Evolutionary conservation across 1,139 yeast species (phyloP), one percentile per base, ranked within the genome.

Genomic region (Wickerhamomyces sp.): DNA sequence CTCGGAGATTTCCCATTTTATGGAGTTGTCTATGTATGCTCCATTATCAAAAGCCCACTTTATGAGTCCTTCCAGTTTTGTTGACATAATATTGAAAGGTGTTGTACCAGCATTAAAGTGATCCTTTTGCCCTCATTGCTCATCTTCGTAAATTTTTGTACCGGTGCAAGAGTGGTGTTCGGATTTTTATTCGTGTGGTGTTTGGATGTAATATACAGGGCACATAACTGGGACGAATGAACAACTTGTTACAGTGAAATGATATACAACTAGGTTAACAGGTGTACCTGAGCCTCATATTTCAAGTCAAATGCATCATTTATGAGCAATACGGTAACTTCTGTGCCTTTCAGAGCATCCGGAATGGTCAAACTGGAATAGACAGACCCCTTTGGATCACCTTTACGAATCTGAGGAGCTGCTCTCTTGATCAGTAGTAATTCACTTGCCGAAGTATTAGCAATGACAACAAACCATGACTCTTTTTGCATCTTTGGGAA

Each of bases 401-500:
- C 47, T 2, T 72, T 75, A 0, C 58, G 53, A 43, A 69, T 53
- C 49, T 66, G 70, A 1, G 93, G 93, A 14, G 82, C 76, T 9
- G 85, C 85, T 58, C 95, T 73, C 58, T 84, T 85, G 37, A 86
- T 66, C 45, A 81, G 69, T 34, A 76, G 65, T 37, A 87, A 61
- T 58, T 83, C 88, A 34, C 67, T 68, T 2, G 58, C 57, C 3
- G 63, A 57, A 10, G 61, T 62, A 57, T 80, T 76, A 54, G 79
- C 76, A 9, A 84, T 65, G 42, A 91, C 76, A 10, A 84, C 75
- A 63, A 93, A 88, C 99, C 99, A 94, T 0, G 95, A 81, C 62
- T 93, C 99, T 57, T 91, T 84, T 65, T 94, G 99, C 2, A 84
- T 73, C 63, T 93, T 91, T 40, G 96, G 96, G 67, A 87, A 93